Evolutionary conservation across 2,329 filamentous ascomycete genomes (phyloP).

Genomic region (Blumeriella jaapii): DNA sequence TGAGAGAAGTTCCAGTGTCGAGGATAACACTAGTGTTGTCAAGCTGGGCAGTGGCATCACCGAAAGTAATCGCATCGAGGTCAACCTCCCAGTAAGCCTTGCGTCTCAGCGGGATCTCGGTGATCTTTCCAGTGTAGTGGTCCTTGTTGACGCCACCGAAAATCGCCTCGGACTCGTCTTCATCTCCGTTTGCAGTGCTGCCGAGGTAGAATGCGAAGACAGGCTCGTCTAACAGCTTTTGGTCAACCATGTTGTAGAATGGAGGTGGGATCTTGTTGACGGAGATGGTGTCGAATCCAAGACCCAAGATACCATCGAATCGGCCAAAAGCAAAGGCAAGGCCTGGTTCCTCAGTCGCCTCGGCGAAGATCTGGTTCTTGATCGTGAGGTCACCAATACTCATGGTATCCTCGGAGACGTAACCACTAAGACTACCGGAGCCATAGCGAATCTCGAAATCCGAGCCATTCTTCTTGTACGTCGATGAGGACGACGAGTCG

Average conservation of each 20-base stretch:
- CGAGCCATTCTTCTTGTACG: conserved; percentile 88
- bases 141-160: conserved; percentile 82
- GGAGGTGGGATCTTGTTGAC: conserved; percentile 91
- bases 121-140: conserved; percentile 76
- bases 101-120: conserved; percentile 86
- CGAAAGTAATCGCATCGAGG: conserved; percentile 82
- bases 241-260: conserved; percentile 91
- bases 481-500: conserved; percentile 78
- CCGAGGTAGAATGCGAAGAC: conserved; percentile 96
- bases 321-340: conserved; percentile 95
- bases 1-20: conserved; percentile 95
- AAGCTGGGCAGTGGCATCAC: conserved; percentile 74
- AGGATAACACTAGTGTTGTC: conserved; percentile 94
- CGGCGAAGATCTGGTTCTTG: conserved; percentile 83
- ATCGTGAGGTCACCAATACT: conserved; percentile 82
- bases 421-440: conserved; percentile 86
- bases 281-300: conserved; percentile 93
- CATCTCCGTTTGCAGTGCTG: conserved; percentile 52
- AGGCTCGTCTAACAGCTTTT: conserved; percentile 79
- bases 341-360: conserved; percentile 90
- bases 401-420: conserved; percentile 80
- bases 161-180: conserved; percentile 69
- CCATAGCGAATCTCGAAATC: conserved; percentile 91
- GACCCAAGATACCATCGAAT: conserved; percentile 92
- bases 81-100: conserved; percentile 99